Conservation (phyloP, 2,329 filamentous ascomycete genomes). For the Aphanoascus verrucosus region DNA sequence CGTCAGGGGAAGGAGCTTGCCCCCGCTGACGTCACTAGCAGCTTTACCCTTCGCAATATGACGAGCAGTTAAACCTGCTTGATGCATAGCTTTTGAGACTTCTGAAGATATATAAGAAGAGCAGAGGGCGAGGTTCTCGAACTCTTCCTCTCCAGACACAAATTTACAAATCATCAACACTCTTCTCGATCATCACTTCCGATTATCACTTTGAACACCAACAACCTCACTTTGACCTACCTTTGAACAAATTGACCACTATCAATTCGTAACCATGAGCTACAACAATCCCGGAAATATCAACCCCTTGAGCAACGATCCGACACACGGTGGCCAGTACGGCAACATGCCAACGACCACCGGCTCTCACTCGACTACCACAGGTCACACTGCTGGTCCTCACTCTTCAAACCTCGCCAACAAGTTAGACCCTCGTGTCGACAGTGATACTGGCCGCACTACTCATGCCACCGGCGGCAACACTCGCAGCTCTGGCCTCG, state of each 20-base stretch:
- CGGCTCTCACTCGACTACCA: constrained; percentile 23
- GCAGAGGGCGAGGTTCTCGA: background rate
- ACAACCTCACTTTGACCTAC: too few species aligned
- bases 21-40: background rate
- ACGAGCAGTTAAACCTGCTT: constrained; percentile 2
- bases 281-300: constrained; percentile 6
- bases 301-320: constrained; percentile 9
- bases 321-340: constrained; percentile 1
- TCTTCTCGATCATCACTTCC: too few species aligned
- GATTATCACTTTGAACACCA: too few species aligned
- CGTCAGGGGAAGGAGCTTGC: too few species aligned
- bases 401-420: constrained; percentile 16
- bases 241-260: background rate
- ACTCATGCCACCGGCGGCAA: constrained; percentile 1
- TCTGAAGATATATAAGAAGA: background rate
- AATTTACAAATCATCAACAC: background rate
- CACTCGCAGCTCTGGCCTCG: background rate
- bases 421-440: constrained; percentile 18
- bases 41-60: background rate
- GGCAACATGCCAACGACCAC: constrained; percentile 1
- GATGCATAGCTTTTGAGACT: background rate
- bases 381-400: constrained; percentile 10
- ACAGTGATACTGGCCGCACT: constrained; percentile 11
- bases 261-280: constrained; percentile 5
- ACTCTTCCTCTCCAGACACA: background rate